Percentiles rank a stretch among this genome's conserved stretches.
Evolutionary conservation across 2,329 filamentous ascomycete genomes (phyloP).

Genomic region (Pseudocercospora vitis): DNA sequence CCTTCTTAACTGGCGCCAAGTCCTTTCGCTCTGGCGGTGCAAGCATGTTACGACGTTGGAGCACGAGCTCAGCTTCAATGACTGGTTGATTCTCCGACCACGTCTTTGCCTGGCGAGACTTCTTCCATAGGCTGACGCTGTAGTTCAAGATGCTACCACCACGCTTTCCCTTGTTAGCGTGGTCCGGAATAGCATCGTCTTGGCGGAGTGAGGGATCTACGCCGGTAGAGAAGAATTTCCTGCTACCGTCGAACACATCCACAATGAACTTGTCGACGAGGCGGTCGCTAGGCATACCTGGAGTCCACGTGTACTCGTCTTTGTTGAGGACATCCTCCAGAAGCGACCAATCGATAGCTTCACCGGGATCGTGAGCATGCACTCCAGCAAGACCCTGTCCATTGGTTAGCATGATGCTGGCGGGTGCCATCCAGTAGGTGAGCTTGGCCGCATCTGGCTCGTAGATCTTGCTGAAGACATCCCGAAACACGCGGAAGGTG

Average conservation of each 20-base stretch:
- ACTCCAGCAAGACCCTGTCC: not conserved
- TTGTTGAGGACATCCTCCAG: slow-evolving; percentile 45
- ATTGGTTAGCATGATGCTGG: slow-evolving; percentile 5
- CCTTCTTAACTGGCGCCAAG: slow-evolving; percentile 48
- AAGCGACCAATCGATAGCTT: slow-evolving; percentile 62
- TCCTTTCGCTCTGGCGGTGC: slow-evolving; percentile 63
- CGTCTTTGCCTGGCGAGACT: slow-evolving; percentile 50
- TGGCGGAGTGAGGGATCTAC: slow-evolving; percentile 58
- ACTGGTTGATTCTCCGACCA: slow-evolving; percentile 77
- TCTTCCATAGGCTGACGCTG: slow-evolving; percentile 72
- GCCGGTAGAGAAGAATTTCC: slow-evolving; percentile 56
- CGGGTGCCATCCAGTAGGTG: slow-evolving; percentile 80
- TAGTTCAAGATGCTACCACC: slow-evolving; percentile 69
- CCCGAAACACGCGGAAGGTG: slow-evolving; percentile 73
- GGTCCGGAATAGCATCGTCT: slow-evolving; percentile 63
- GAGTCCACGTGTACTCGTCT: slow-evolving; percentile 49
- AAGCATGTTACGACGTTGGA: slow-evolving; percentile 79
- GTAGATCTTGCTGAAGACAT: slow-evolving; percentile 88
- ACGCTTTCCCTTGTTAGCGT: slow-evolving; percentile 48
- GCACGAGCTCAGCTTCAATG: slow-evolving; percentile 69
- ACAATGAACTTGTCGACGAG: slow-evolving; percentile 55
- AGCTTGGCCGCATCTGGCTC: slow-evolving; percentile 62
- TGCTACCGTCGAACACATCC: slow-evolving; percentile 58
- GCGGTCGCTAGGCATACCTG: slow-evolving; percentile 41
- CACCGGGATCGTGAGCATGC: slow-evolving; percentile 27